Conservation (phyloP, 768 basidiomycete species). For the Boletus speciosus region DNA sequence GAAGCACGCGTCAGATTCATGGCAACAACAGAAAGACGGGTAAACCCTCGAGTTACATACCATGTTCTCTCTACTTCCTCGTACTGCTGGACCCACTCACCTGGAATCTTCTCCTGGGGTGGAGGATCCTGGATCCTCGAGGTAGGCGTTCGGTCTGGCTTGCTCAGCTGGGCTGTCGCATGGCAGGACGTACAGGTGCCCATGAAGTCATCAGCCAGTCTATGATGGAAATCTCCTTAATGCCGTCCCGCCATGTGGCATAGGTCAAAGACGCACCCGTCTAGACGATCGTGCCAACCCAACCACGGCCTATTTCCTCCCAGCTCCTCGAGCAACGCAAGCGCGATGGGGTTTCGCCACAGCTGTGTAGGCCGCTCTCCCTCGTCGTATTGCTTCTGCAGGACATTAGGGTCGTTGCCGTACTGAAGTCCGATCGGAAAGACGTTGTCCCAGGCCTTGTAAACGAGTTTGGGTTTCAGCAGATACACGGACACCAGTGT, state of each 20-base stretch:
- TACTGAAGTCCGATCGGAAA: neutral
- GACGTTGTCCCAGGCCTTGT: neutral
- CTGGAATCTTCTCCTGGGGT: neutral
- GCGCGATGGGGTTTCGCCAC: neutral
- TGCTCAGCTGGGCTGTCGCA: neutral
- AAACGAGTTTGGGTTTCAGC: neutral
- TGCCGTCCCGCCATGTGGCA: neutral
- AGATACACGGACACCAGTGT: neutral
- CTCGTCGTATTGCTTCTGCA: neutral
- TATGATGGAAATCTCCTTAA: neutral
- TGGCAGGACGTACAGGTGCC: conserved; percentile 3
- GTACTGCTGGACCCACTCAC: neutral
- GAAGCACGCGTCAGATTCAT: neutral
- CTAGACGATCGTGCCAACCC: conserved; percentile 2
- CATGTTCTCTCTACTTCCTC: neutral
- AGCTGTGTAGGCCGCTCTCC: neutral
- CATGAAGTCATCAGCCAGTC: conserved; percentile 2
- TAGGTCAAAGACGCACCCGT: neutral
- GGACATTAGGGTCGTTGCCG: neutral
- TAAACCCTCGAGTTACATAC: neutral
- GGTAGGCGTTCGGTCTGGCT: neutral
- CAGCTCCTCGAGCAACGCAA: neutral
- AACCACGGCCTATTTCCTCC: neutral
- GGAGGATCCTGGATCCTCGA: neutral
- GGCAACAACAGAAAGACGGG: neutral